Percentiles rank a stretch among this genome's conserved stretches.
phyloP scores from a whole-genome alignment of 163 green algal species.

The Dunaliella salina region DNA sequence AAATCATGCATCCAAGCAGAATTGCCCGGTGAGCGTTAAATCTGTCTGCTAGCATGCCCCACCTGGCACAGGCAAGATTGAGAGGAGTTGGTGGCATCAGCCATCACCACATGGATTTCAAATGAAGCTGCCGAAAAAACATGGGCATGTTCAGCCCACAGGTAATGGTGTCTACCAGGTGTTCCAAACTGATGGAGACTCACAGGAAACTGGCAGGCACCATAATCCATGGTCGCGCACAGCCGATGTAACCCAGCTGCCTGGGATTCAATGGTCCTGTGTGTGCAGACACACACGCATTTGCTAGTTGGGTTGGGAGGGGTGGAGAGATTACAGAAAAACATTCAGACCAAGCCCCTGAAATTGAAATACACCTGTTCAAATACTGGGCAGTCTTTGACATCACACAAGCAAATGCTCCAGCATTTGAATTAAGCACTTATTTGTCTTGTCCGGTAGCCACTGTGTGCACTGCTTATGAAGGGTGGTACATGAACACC shows the following conservation, averaged over 20 bases:
- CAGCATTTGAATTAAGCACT: too few species aligned
- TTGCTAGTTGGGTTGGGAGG: too few species aligned
- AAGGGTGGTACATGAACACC: not conserved
- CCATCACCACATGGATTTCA: not conserved
- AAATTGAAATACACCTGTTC: too few species aligned
- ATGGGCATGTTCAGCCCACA: not conserved
- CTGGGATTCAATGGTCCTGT: not conserved
- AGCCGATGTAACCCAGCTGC: not conserved
- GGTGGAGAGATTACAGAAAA: too few species aligned
- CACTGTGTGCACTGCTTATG: too few species aligned
- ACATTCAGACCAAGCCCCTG: too few species aligned
- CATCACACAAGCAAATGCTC: too few species aligned
- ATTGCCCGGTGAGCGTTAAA: conserved; percentile 17
- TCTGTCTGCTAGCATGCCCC: conserved; percentile 19
- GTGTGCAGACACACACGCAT: too few species aligned
- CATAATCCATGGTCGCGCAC: not conserved
- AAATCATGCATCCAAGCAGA: conserved; percentile 17
- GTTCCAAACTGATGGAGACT: too few species aligned
- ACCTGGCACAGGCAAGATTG: not conserved
- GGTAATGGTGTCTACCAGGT: too few species aligned
- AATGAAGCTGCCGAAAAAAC: not conserved
- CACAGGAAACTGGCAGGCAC: not conserved
- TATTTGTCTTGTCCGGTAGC: too few species aligned
- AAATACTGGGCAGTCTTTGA: too few species aligned
- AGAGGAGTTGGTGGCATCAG: not conserved